phyloP scores from a whole-genome alignment of 2,329 filamentous ascomycete genomes.

The Penicillium sp. region DNA sequence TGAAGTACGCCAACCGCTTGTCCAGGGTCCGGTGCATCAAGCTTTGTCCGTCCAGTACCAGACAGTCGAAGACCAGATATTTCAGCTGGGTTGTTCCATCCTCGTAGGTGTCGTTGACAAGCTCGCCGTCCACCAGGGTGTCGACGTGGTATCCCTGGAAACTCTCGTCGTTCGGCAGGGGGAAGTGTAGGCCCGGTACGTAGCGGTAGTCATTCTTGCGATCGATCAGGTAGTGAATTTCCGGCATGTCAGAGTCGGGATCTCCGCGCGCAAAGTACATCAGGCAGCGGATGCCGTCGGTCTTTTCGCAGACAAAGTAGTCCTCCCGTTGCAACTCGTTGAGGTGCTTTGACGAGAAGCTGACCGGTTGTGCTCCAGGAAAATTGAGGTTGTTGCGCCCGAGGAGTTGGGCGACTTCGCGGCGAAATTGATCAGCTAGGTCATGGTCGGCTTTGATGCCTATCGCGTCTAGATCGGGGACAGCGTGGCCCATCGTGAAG shows the following conservation, averaged over 20 bases:
- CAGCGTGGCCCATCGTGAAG: slow-evolving; percentile 36
- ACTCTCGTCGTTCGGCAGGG: slow-evolving; percentile 61
- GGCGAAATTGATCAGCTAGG: slow-evolving; percentile 61
- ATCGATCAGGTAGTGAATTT: slow-evolving; percentile 90
- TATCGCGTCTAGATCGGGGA: slow-evolving; percentile 42
- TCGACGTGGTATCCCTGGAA: slow-evolving; percentile 67
- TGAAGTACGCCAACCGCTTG: slow-evolving; percentile 84
- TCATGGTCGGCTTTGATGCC: slow-evolving; percentile 64
- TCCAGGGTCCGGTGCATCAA: slow-evolving; percentile 78
- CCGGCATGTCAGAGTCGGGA: slow-evolving; percentile 56
- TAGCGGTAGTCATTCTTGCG: slow-evolving; percentile 97
- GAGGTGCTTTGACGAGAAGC: slow-evolving; percentile 78
- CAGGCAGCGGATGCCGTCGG: slow-evolving; percentile 92
- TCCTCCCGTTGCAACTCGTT: slow-evolving; percentile 77
- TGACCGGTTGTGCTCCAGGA: slow-evolving; percentile 90
- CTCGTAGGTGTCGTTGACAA: slow-evolving; percentile 76
- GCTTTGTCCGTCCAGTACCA: slow-evolving; percentile 73
- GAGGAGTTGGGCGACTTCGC: slow-evolving; percentile 73
- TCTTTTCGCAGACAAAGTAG: slow-evolving; percentile 98
- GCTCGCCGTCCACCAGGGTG: slow-evolving; percentile 87
- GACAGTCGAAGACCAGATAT: slow-evolving; percentile 90
- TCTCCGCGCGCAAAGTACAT: slow-evolving; percentile 70
- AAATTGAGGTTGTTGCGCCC: slow-evolving; percentile 67
- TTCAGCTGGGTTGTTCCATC: slow-evolving; percentile 68
- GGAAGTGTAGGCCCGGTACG: slow-evolving; percentile 77